Percentiles rank a stretch among this genome's conserved stretches.
Conservation (phyloP, 164 flowering plant genomes). For the Stephania japonica region DNA sequence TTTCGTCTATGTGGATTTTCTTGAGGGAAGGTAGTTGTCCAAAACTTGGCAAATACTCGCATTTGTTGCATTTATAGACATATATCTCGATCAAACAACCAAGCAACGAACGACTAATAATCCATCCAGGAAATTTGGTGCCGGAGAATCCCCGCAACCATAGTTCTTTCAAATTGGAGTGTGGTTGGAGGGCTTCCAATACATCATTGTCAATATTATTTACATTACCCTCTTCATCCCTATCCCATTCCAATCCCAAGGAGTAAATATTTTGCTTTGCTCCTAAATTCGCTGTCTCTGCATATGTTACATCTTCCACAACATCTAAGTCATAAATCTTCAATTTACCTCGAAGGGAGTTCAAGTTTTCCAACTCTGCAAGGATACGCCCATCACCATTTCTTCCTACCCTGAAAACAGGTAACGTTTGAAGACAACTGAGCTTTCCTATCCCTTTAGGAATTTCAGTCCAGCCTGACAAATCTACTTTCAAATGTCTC, state of each 20-base stretch:
- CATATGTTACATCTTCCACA: conserved; percentile 7
- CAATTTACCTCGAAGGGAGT: conserved; percentile 7
- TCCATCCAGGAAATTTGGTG: conserved; percentile 2
- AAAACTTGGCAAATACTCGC: conserved; percentile 13
- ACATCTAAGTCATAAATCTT: not conserved
- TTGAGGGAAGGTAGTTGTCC: conserved; percentile 20
- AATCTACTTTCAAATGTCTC: not conserved
- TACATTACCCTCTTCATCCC: not conserved
- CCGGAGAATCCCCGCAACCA: not conserved
- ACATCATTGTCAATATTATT: not conserved
- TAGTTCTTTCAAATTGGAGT: conserved; percentile 6
- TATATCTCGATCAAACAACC: not conserved
- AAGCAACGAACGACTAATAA: not conserved
- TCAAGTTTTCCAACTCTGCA: conserved; percentile 6
- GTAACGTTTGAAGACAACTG: conserved; percentile 14
- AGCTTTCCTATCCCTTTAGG: conserved; percentile 1
- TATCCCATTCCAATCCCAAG: conserved; percentile 6
- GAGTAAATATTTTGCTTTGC: not conserved
- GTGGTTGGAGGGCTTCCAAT: conserved; percentile 17
- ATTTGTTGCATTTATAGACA: not conserved
- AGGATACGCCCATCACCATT: not conserved
- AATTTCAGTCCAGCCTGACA: not conserved
- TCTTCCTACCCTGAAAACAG: conserved; percentile 4
- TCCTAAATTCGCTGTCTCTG: conserved; percentile 3
- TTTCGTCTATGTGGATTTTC: not conserved